Conservation (phyloP, 1,284 basidiomycete species). For the Malassezia slooffiae region DNA sequence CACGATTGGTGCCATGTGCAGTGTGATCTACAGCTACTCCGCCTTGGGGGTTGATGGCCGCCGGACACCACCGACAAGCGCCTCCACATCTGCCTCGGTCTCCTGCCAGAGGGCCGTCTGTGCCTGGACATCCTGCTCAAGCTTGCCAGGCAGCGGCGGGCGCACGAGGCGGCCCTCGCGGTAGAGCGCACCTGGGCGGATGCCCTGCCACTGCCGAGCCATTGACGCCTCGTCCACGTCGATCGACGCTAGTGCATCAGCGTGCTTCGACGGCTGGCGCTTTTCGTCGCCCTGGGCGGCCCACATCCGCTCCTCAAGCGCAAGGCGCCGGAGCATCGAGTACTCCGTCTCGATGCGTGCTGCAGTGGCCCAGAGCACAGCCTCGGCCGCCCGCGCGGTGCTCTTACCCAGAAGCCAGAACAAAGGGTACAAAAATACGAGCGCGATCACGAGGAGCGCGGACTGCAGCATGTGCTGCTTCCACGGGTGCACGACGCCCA, state of each 20-base stretch:
- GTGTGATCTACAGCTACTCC: too few species aligned
- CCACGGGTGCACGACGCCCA: not conserved
- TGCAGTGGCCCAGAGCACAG: constrained; percentile 21
- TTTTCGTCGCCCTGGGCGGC: not conserved
- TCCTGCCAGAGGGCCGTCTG: constrained; percentile 6
- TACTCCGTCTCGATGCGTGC: constrained; percentile 14
- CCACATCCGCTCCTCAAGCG: not conserved
- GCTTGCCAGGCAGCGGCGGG: not conserved
- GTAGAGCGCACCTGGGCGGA: constrained; percentile 7
- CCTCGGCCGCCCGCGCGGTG: constrained; percentile 22
- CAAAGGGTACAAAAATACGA: constrained; percentile 18
- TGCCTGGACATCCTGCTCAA: not conserved
- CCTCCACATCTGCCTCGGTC: constrained; percentile 4
- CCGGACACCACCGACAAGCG: not conserved
- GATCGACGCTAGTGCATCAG: too few species aligned
- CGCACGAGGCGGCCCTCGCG: constrained; percentile 9
- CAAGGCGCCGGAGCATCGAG: not conserved
- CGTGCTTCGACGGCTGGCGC: too few species aligned
- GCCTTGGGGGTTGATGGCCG: too few species aligned
- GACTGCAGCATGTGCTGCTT: constrained; percentile 5
- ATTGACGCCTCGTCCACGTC: too few species aligned
- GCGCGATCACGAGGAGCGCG: constrained; percentile 11
- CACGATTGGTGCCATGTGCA: too few species aligned
- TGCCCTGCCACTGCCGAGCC: constrained; percentile 6
- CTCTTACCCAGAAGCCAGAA: constrained; percentile 27